Evolutionary conservation across 140 eudicot genomes (phyloP), one percentile per base, ranked within the genome.

Genomic region (Oenanthe javanica): DNA sequence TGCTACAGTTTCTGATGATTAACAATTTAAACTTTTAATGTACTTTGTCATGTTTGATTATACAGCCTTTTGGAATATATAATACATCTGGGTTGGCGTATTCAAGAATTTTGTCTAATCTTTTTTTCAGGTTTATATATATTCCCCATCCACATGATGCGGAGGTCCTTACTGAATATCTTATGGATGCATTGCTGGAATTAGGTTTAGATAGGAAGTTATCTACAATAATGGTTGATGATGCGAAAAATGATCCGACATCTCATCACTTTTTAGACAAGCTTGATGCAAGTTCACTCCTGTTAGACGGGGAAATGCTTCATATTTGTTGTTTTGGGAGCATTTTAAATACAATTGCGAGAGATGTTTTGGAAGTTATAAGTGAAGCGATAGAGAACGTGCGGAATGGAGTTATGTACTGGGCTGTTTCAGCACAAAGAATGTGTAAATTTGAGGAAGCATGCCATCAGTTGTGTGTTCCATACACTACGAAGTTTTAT

Each of bases 121-220:
- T 36, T 36, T 36, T 4, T 71, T 52, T 54, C 74, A 82, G 84
- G 84, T 86, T 86, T 42, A 18, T 66, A 2, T 79, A 76, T 83
- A 83, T 82, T 36, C 80, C 77, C 19, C 15, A 80, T 75, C 84
- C 84, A 70, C 82, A 75, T 31, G 76, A 70, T 54, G 54, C 23
- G 0, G 76, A 79, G 15, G 75, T 48, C 16, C 42, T 77, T 51
- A 23, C 72, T 12, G 63, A 77, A 23, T 23, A 45, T 12, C 83
- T 84, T 31, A 45, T 74, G 70, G 86, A 79, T 55, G 46, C 72
- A 8, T 75, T 77, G 79, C 43, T 82, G 59, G 84, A 75, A 42
- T 27, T 76, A 72, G 61, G 83, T 47, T 21, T 82, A 49, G 87
- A 86, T 72, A 79, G 79, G 36, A 86, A 77, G 18, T 45, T 83